Evolutionary conservation across 192 early-diverging fungal species (phyloP).

Genomic region (Phlyctochytrium arcticum): DNA sequence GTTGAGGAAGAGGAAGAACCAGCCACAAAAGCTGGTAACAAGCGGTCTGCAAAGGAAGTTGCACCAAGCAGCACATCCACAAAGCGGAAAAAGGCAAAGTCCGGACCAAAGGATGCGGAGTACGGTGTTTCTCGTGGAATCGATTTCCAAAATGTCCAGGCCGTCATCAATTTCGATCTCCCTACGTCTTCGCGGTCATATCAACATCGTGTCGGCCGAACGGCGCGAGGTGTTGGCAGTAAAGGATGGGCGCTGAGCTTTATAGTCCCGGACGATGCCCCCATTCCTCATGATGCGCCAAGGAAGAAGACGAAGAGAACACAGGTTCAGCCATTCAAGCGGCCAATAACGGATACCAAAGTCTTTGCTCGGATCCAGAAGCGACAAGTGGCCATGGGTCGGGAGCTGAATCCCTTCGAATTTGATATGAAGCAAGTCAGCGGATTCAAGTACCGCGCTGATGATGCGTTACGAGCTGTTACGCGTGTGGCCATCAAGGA

Average conservation of each 20-base stretch:
- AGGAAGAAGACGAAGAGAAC: slow-evolving; percentile 26
- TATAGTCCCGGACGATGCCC: slow-evolving; percentile 59
- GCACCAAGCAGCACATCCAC: slow-evolving; percentile 11
- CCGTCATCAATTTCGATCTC: slow-evolving; percentile 98
- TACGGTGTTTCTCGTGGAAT: slow-evolving; percentile 96
- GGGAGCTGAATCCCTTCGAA: slow-evolving; percentile 69
- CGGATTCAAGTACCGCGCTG: slow-evolving; percentile 86
- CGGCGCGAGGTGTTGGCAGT: slow-evolving; percentile 82
- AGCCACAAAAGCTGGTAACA: not conserved
- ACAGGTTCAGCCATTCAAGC: slow-evolving; percentile 20
- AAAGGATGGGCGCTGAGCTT: slow-evolving; percentile 88
- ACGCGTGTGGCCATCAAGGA: slow-evolving; percentile 75
- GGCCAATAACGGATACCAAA: slow-evolving; percentile 48
- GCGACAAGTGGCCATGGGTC: slow-evolving; percentile 51
- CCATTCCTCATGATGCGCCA: no score
- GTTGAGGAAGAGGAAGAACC: slow-evolving; percentile 5
- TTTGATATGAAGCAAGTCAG: slow-evolving; percentile 87
- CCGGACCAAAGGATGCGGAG: slow-evolving; percentile 67
- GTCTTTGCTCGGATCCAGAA: slow-evolving; percentile 72
- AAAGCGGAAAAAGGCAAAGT: slow-evolving; percentile 15
- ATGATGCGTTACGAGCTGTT: slow-evolving; percentile 79
- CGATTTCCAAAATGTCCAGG: slow-evolving; percentile 88
- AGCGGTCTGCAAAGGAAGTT: slow-evolving; percentile 21
- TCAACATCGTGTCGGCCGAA: slow-evolving; percentile 91
- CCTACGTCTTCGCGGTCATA: slow-evolving; percentile 81